Conservation (phyloP, 345 rosid genomes). For the Laguncularia racemosa region DNA sequence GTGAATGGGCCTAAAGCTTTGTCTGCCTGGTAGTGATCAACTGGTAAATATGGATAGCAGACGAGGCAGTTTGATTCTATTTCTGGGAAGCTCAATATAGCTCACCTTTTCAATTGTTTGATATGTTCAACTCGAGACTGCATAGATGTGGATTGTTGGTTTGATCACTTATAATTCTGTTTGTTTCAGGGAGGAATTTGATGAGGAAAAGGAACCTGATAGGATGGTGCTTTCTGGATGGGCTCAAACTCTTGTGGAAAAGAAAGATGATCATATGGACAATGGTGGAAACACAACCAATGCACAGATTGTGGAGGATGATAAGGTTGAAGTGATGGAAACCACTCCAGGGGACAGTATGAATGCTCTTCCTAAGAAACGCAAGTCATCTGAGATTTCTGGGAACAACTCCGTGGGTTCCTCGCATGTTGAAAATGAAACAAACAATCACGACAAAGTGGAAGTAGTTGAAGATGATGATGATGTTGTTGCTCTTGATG, state of each 20-base stretch:
- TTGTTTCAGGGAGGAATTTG: conserved; percentile 70
- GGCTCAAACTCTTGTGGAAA: conserved; percentile 48
- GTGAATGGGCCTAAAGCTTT: no score
- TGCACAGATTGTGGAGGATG: conserved; percentile 14
- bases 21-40: no score
- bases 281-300: conserved; percentile 53
- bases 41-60: no score
- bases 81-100: no score
- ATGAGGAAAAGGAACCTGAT: conserved; percentile 95
- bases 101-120: no score
- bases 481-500: conserved; percentile 39
- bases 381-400: conserved; percentile 32
- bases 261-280: conserved; percentile 26
- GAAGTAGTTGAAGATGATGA: conserved; percentile 49
- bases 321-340: conserved; percentile 1
- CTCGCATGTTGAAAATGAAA: conserved; percentile 15
- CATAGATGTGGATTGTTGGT: no score
- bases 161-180: not conserved
- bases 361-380: conserved; percentile 40
- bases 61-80: no score
- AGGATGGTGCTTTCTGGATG: conserved; percentile 93
- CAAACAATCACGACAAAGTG: conserved; percentile 26
- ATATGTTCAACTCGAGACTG: no score
- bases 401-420: conserved; percentile 10
- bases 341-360: conserved; percentile 24